Evolutionary conservation across 2,329 filamentous ascomycete species (phyloP).

Genomic region (Fusarium papillatum): DNA sequence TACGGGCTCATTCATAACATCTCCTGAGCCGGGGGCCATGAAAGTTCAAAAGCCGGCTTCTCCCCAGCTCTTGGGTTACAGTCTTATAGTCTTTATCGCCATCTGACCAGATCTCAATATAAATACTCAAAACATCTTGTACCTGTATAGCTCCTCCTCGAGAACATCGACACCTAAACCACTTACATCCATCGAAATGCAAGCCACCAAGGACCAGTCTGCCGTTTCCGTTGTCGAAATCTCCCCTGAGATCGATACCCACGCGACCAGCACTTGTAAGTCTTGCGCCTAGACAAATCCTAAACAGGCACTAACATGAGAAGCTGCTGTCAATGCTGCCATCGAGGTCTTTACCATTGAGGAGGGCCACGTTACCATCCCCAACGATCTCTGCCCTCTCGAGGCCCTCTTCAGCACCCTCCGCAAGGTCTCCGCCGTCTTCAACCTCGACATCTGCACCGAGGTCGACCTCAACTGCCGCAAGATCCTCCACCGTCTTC

Average conservation of each 20-base stretch:
- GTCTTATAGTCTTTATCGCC: background rate
- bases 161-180: background rate
- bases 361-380: slow-evolving; percentile 39
- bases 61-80: slow-evolving; percentile 6
- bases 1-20: slow-evolving; percentile 32
- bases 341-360: slow-evolving; percentile 39
- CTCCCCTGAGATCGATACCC: slow-evolving; percentile 18
- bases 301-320: slow-evolving; percentile 22
- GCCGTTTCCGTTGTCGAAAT: slow-evolving; percentile 33
- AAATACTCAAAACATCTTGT: slow-evolving; percentile 2
- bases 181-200: slow-evolving; percentile 33
- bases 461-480: slow-evolving; percentile 42
- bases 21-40: slow-evolving; percentile 25
- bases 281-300: background rate
- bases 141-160: background rate
- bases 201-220: slow-evolving; percentile 39
- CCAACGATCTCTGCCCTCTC: slow-evolving; percentile 41
- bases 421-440: slow-evolving; percentile 36
- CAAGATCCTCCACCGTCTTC: slow-evolving; percentile 42
- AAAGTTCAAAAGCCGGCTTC: slow-evolving; percentile 28
- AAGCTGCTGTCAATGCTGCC: slow-evolving; percentile 41
- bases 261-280: slow-evolving; percentile 28
- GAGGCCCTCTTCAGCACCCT: slow-evolving; percentile 40
- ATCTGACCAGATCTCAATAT: slow-evolving; percentile 4
- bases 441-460: slow-evolving; percentile 39